Conservation (phyloP, 2,329 filamentous ascomycete genomes). For the Ophiosphaerella narmari region DNA sequence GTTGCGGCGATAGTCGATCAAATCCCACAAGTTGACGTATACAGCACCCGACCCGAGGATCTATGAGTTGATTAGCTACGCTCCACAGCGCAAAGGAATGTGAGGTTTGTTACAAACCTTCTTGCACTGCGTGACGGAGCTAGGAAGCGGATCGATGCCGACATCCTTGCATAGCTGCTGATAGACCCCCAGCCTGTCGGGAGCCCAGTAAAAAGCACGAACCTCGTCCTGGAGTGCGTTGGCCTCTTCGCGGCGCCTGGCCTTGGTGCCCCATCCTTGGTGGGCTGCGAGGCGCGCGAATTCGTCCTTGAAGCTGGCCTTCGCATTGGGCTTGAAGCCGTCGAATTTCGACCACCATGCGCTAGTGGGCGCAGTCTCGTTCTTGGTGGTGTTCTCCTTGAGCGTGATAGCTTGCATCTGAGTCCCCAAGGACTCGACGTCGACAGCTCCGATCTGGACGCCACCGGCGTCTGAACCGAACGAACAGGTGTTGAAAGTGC, state of each 20-base stretch:
- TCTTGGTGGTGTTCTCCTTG: too few relatives aligned
- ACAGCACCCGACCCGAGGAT: slow-evolving; percentile 14
- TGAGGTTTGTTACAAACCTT: slow-evolving; percentile 15
- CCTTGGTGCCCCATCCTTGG: slow-evolving; percentile 13
- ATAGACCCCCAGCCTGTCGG: slow-evolving; percentile 22
- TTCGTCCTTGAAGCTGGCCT: slow-evolving; percentile 3
- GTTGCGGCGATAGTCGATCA: slow-evolving; percentile 32
- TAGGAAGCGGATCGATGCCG: slow-evolving; percentile 12
- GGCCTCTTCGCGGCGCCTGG: slow-evolving; percentile 5
- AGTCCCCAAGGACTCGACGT: too few relatives aligned
- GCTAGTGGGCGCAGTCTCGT: too few relatives aligned
- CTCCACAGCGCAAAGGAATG: neutral
- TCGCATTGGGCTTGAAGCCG: slow-evolving; percentile 13
- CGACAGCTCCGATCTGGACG: too few relatives aligned
- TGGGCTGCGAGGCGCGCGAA: slow-evolving; percentile 20
- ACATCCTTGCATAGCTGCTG: slow-evolving; percentile 27
- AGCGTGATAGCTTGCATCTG: too few relatives aligned
- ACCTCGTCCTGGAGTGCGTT: slow-evolving; percentile 18
- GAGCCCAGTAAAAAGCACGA: slow-evolving; percentile 1
- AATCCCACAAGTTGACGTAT: slow-evolving; percentile 30
- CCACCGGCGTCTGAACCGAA: too few relatives aligned
- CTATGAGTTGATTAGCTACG: slow-evolving; percentile 12
- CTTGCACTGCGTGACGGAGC: slow-evolving; percentile 27
- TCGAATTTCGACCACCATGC: neutral
- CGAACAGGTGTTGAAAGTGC: too few relatives aligned